Evolutionary conservation across 768 basidiomycete species (phyloP).

Genomic region (Naganishia friedmannii): DNA sequence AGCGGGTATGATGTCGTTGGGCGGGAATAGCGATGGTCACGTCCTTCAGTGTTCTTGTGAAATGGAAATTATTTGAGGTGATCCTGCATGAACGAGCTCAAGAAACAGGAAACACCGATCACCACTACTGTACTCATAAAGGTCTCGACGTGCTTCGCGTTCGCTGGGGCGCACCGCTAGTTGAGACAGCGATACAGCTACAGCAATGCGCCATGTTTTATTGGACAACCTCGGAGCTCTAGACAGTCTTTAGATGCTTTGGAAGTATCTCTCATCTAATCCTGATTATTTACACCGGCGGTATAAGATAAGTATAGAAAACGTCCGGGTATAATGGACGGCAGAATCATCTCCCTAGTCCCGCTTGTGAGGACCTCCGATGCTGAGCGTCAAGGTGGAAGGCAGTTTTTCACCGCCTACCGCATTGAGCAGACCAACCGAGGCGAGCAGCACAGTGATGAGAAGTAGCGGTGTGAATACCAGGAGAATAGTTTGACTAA

Average conservation of each 20-base stretch:
- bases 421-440: conserved; percentile 14
- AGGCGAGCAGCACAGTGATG: conserved; percentile 19
- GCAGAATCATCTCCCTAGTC: conserved; percentile 15
- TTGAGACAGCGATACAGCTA: neutral
- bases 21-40: no score
- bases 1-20: neutral
- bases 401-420: conserved; percentile 27
- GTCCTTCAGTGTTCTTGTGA: no score
- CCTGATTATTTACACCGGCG: neutral
- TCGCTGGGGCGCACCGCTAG: conserved; percentile 1
- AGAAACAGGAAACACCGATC: neutral
- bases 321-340: conserved; percentile 3
- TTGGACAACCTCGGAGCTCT: neutral
- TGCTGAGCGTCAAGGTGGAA: conserved; percentile 27
- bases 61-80: no score
- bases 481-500: conserved; percentile 29
- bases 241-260: neutral
- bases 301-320: neutral
- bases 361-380: conserved; percentile 26
- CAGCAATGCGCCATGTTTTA: neutral
- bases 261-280: neutral
- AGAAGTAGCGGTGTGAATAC: conserved; percentile 30
- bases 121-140: neutral
- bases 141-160: neutral
- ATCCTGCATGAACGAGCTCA: neutral